Evolutionary conservation across 306 rosid species (phyloP), one percentile per base, ranked within the genome.

Genomic region (Prunus mongolica): DNA sequence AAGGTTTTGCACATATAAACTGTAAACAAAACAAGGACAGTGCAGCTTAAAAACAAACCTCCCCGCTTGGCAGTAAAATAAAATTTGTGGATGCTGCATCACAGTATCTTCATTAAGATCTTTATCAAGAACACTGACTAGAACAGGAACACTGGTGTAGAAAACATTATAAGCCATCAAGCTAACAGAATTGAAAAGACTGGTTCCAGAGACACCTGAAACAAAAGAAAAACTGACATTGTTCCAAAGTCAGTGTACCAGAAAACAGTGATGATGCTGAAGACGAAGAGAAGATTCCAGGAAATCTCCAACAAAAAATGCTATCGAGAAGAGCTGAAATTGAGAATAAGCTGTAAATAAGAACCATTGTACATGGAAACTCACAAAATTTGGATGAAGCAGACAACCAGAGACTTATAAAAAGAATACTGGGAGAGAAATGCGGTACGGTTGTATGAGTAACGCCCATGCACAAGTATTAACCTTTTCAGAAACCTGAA

Each of bases 161-260:
- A 96, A 91, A 84, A 96, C 99, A 88, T 96, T 96, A 81, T 96
- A 96, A 76, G 99, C 99, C 99, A 96, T 96, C 93, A 96, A 86
- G 89, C 99, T 96, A 65, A 96, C 96, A 74, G 99, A 96, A 81
- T 96, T 96, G 80, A 96, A 96, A 76, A 96, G 97, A 86, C 99
- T 96, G 70, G 99, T 89, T 82, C 99, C 99, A 66, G 99, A 96
- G 78, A 96, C 96, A 49, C 99, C 99, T 87, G 99, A 96, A 78
- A 92, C 82, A 81, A 96, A 96, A 80, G 99, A 96, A 87, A 96
- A 96, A 76, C 99, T 96, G 93, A 82, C 84, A 80, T 62, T 38
- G 79, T 61, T 46, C 85, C 72, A 62, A 69, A 55, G 86, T 96
- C 84, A 95, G 90, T 67, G 72, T 73, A 70, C 64, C 15, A 24